These are phyloP conservation scores for Umbelopsis sp. DNA, from an alignment of 192 early-diverging fungal species.

Conservation along the genomic window DNA sequence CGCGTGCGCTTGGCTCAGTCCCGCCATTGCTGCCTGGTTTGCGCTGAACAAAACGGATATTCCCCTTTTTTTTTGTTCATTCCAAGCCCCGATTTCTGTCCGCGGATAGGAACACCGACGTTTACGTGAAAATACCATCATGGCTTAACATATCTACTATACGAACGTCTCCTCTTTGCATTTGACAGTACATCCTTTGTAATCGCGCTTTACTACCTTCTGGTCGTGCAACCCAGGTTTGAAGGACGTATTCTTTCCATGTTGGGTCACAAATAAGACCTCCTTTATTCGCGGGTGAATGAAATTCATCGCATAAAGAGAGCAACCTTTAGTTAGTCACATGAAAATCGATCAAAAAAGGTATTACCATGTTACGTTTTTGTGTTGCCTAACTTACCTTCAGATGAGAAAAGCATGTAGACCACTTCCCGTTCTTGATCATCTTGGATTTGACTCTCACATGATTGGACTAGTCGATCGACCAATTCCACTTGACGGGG, in stretches of 20 bases:
- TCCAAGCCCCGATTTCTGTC: not conserved
- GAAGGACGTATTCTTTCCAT: slow-evolving; percentile 54
- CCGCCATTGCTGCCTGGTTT: too few species aligned
- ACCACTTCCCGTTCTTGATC: slow-evolving; percentile 57
- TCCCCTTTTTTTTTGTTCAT: not conserved
- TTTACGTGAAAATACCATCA: not conserved
- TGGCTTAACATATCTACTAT: slow-evolving; percentile 17
- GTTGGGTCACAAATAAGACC: slow-evolving; percentile 51
- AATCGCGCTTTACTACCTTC: slow-evolving; percentile 19
- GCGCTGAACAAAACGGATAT: too few species aligned
- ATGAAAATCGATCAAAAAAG: slow-evolving; percentile 10
- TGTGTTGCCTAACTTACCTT: slow-evolving; percentile 34
- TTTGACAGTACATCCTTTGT: slow-evolving; percentile 7
- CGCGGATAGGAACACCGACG: slow-evolving; percentile 6
- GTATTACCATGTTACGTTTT: not conserved
- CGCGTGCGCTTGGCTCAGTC: too few species aligned
- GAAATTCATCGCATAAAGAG: not conserved
- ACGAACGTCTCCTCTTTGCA: slow-evolving; percentile 11
- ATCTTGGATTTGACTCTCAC: slow-evolving; percentile 45
- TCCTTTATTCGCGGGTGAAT: slow-evolving; percentile 37
- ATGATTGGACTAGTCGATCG: slow-evolving; percentile 45
- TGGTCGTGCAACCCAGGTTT: slow-evolving; percentile 21
- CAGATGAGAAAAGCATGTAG: slow-evolving; percentile 58
- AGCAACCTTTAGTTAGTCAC: not conserved
- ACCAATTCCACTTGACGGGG: slow-evolving; percentile 63